A percentile compares a stretch with the other conserved stretches of the same genome.
These are phyloP conservation scores for Chlorella sp. DNA, from an alignment of 139 green algal genomes.

Conservation along the genomic window DNA sequence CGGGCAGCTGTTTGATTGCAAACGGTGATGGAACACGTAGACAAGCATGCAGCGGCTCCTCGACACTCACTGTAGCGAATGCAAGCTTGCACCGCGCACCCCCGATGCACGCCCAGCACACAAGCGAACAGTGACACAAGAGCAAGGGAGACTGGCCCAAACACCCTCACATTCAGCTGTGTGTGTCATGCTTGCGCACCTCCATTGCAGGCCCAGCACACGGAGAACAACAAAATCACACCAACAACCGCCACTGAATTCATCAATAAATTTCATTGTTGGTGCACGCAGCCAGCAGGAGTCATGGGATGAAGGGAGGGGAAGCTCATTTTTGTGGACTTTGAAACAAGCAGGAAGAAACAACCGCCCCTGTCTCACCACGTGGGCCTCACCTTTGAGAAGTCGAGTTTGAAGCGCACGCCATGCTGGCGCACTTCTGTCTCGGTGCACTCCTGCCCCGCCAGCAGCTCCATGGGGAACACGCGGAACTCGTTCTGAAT, in stretches of 20 bases:
- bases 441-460: conserved; percentile 67
- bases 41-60: no score
- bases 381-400: conserved; percentile 62
- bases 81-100: no score
- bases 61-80: no score
- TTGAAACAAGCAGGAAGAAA: background rate
- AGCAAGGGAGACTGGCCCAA: background rate
- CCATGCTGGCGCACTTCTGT: conserved; percentile 84
- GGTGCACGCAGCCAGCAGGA: no score
- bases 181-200: background rate
- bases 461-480: conserved; percentile 95
- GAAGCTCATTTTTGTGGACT: no score
- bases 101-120: no score
- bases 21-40: no score
- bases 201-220: background rate
- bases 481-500: conserved; percentile 97
- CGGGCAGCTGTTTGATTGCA: no score
- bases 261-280: no score
- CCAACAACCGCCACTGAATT: no score
- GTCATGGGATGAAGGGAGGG: no score
- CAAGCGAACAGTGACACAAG: background rate
- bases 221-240: no score
- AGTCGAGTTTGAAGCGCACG: conserved; percentile 90
- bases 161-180: background rate
- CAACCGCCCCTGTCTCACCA: background rate